Percentiles rank a stretch among this genome's conserved stretches.
Conservation (phyloP, 345 rosid species). For the Melaleuca alternifolia region DNA sequence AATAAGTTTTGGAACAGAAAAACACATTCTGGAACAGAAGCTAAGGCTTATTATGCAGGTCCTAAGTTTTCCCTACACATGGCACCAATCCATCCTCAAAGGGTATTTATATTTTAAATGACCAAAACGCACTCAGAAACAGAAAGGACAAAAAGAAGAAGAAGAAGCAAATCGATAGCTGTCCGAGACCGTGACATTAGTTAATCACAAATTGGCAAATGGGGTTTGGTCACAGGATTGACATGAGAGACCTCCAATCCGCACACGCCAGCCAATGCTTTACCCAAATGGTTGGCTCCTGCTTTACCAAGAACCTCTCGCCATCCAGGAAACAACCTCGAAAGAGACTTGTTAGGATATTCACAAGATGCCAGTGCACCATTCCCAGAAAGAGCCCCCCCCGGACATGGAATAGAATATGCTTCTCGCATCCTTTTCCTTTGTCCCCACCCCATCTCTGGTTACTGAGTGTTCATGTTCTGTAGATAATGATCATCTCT, state of each 20-base stretch:
- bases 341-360: background rate
- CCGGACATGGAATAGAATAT: background rate
- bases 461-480: background rate
- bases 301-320: too few relatives aligned
- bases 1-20: too few relatives aligned
- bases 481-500: background rate
- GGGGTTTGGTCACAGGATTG: background rate
- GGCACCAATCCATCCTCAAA: background rate
- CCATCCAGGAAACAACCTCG: background rate
- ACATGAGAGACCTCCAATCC: background rate
- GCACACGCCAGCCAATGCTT: background rate
- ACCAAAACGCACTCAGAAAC: background rate
- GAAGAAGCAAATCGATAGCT: background rate
- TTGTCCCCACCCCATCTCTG: background rate
- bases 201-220: background rate
- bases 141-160: background rate
- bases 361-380: background rate
- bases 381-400: background rate
- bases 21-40: too few relatives aligned
- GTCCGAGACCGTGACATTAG: background rate
- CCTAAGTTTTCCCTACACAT: rapidly evolving
- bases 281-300: background rate
- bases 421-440: background rate
- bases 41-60: too few relatives aligned
- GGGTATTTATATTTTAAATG: background rate